These are phyloP conservation scores for Micractinium conductrix DNA, from an alignment of 139 green algal genomes.

Conservation along the genomic window DNA sequence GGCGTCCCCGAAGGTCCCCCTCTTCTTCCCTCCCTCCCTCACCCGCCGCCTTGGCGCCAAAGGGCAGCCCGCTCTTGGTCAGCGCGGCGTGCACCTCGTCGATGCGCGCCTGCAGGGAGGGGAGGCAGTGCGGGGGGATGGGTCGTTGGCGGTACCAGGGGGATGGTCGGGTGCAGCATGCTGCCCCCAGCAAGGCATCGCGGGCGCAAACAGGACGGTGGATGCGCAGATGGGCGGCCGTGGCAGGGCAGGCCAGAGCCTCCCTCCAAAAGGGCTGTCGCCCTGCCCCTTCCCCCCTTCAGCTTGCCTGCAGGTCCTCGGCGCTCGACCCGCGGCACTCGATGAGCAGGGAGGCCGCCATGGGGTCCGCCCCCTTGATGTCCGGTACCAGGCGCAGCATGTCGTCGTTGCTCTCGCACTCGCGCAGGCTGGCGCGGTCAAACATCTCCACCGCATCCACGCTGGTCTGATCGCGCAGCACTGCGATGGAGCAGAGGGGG, in stretches of 20 bases:
- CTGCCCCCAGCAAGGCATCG: no score
- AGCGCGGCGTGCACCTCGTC: constrained; percentile 66
- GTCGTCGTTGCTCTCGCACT: constrained; percentile 84
- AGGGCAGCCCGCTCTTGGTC: constrained; percentile 63
- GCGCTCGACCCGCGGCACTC: constrained; percentile 87
- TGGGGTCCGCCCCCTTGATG: constrained; percentile 80
- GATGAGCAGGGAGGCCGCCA: constrained; percentile 89
- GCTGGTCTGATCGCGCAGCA: constrained; percentile 86
- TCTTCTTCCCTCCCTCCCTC: no score
- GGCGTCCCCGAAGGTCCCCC: no score
- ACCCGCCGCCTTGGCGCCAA: constrained; percentile 70
- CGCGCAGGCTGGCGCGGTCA: constrained; percentile 75
- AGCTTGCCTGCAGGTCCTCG: constrained; percentile 71
- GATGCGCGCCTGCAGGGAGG: constrained; percentile 58
- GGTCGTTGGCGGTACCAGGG: no score
- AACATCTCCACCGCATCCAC: constrained; percentile 99
- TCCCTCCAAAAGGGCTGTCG: no score
- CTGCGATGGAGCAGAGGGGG: no score
- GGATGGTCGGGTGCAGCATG: no score
- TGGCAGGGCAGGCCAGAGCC: no score
- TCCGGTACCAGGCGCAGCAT: constrained; percentile 85
- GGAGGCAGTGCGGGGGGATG: neutral
- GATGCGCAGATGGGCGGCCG: no score
- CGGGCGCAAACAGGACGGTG: no score
- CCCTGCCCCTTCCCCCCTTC: no score